Percentiles rank a stretch among this genome's conserved stretches.
These are phyloP conservation scores for Butyriboletus loyo DNA, from an alignment of 768 basidiomycete species.

Conservation along the genomic window DNA sequence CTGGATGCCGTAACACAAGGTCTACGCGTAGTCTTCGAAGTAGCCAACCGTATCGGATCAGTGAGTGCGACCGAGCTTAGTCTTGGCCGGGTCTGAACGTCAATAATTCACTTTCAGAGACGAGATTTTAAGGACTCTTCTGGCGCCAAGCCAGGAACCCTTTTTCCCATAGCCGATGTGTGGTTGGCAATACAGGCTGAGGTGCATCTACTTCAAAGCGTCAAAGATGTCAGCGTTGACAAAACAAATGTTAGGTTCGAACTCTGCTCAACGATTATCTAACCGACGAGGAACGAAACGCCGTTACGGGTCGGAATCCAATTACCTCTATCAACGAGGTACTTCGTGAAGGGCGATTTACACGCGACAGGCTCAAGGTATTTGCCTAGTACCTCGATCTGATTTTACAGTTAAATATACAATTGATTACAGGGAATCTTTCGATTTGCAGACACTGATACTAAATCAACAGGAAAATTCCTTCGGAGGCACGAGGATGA, in stretches of 20 bases:
- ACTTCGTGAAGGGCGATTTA: slow-evolving; percentile 76
- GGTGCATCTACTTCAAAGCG: slow-evolving; percentile 40
- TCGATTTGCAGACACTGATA: slow-evolving; percentile 88
- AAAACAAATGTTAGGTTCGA: slow-evolving; percentile 56
- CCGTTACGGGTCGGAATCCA: slow-evolving; percentile 77
- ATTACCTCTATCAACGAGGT: slow-evolving; percentile 94
- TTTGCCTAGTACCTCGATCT: background rate
- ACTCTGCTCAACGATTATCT: slow-evolving; percentile 85
- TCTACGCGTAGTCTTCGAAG: slow-evolving; percentile 84
- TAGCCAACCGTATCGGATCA: slow-evolving; percentile 85
- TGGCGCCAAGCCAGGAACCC: slow-evolving; percentile 66
- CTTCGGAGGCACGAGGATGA: slow-evolving; percentile 82
- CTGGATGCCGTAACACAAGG: slow-evolving; percentile 92
- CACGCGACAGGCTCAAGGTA: slow-evolving; percentile 80
- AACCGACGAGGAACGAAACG: slow-evolving; percentile 84
- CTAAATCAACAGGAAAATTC: slow-evolving; percentile 61
- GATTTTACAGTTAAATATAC: background rate
- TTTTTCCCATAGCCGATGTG: slow-evolving; percentile 83
- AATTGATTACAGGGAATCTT: slow-evolving; percentile 64
- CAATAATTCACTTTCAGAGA: slow-evolving; percentile 45
- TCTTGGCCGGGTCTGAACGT: background rate
- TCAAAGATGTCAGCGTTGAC: slow-evolving; percentile 4
- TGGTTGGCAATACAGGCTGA: slow-evolving; percentile 89
- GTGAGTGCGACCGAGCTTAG: slow-evolving; percentile 46
- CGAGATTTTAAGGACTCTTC: slow-evolving; percentile 89